Evolutionary conservation across 2,329 filamentous ascomycete species (phyloP), one percentile per base, ranked within the genome.

Genomic region (Aspergillus jensenii): DNA sequence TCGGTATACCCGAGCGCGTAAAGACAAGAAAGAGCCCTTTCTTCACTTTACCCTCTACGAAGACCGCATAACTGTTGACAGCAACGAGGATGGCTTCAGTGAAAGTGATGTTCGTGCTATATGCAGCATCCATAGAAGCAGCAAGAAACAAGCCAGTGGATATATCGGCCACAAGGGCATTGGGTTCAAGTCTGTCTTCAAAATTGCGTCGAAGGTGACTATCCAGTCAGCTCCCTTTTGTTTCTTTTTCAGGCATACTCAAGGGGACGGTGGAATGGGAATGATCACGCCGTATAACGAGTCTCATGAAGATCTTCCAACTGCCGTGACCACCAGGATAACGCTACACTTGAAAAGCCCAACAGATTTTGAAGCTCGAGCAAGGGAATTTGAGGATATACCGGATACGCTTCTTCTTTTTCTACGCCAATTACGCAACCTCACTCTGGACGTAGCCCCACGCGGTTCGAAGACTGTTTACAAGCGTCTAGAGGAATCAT

Each of bases 231-330:
- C 70, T 1, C 23, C 67, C 1, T 77, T 70, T 59, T 74, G 71
- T 0, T 78, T 78, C 56, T 63, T 56, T 2, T 77, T 76, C 46
- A 45, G 68, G n/a, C 67, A 76, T 56, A 55, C 52, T 1, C 49
- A 33, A 21, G 77, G 74, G 0, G 77, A 81, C 2, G 71, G 74
- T 0, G 82, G 81, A 1, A 68, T 84, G 37, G 82, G 81, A 1
- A 84, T 84, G 81, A 76, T 83, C 1, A 76, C 76, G 0, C 81
- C 82, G 52, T 71, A 70, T 2, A 67, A 70, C 51, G 59, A 67
- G 43, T 46, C 63, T 0, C n/a, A 25, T 11, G 37, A 57, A 7
- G 35, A 41, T 4, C 25, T 12, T 6, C 23, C 48, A 4, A 55
- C 45, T 23, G 31, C 56, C 6, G 23, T 21, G 3, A 6, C 61